Conservation (phyloP, 192 early-diverging fungal genomes). For the Phycomyces nitens region DNA sequence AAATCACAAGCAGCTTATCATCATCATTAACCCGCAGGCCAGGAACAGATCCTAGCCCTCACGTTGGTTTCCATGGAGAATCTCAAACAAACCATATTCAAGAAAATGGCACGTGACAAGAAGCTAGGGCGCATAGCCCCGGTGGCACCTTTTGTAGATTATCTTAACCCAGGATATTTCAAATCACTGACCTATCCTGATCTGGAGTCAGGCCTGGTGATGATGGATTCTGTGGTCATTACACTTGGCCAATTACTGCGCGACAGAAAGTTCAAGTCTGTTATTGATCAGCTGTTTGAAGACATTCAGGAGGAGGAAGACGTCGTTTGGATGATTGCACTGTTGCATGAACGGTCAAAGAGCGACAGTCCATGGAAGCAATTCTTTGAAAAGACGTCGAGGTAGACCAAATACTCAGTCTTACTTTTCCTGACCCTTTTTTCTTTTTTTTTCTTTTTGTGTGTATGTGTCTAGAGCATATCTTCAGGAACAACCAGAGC, state of each 20-base stretch:
- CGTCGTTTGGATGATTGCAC: slow-evolving; percentile 26
- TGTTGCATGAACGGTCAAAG: slow-evolving; percentile 24
- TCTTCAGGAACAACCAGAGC: not conserved
- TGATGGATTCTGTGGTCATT: slow-evolving; percentile 10
- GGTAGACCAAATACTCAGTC: not conserved
- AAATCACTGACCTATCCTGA: not conserved
- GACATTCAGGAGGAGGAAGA: slow-evolving; percentile 30
- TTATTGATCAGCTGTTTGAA: slow-evolving; percentile 22
- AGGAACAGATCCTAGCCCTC: slow-evolving; percentile 24
- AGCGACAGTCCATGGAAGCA: slow-evolving; percentile 22
- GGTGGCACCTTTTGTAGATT: slow-evolving; percentile 23
- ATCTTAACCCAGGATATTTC: slow-evolving; percentile 11
- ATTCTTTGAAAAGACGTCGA: slow-evolving; percentile 17
- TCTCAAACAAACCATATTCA: slow-evolving; percentile 7
- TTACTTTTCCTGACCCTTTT: not conserved
- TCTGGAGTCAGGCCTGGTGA: not conserved
- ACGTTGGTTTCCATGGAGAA: slow-evolving; percentile 1
- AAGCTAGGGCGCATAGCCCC: slow-evolving; percentile 1
- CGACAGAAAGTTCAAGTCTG: slow-evolving; percentile 11
- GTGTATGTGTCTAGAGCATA: not conserved
- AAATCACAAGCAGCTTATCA: not conserved
- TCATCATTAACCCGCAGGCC: slow-evolving; percentile 17
- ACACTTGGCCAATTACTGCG: slow-evolving; percentile 14
- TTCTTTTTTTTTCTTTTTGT: too few species aligned
- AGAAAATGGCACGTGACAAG: slow-evolving; percentile 5